phyloP scores from a whole-genome alignment of 768 basidiomycete genomes.

The Suillus bovinus region DNA sequence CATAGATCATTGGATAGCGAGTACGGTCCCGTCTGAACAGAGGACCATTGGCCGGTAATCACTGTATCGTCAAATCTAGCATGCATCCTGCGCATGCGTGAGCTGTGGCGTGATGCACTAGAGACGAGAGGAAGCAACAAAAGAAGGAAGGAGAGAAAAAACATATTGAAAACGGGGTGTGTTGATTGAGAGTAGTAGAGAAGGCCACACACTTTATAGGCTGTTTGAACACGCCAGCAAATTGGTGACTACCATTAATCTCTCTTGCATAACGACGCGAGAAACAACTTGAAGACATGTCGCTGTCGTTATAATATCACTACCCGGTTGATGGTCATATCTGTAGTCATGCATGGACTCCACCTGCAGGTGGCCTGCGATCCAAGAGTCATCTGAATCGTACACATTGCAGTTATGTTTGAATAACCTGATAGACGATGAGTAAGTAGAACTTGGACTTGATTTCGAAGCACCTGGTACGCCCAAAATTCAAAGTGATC shows the following conservation, averaged over 20 bases:
- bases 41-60: slow-evolving; percentile 53
- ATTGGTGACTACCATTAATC: not conserved
- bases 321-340: not conserved
- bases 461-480: not conserved
- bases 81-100: not conserved
- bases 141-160: slow-evolving; percentile 9
- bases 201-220: not conserved
- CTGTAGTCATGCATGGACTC: not conserved
- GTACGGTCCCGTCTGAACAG: slow-evolving; percentile 46
- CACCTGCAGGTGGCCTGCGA: not conserved
- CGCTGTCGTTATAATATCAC: not conserved
- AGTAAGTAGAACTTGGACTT: not conserved
- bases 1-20: slow-evolving; percentile 51
- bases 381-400: not conserved
- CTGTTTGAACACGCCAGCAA: not conserved
- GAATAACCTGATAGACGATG: not conserved
- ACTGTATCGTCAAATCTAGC: slow-evolving; percentile 20
- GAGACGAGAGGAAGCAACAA: slow-evolving; percentile 24
- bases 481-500: not conserved
- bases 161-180: not conserved
- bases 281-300: not conserved
- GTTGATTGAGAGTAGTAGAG: not conserved
- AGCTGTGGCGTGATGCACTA: slow-evolving; percentile 2
- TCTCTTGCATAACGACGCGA: not conserved
- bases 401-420: not conserved